phyloP scores from a whole-genome alignment of 306 rosid genomes.

The Geum urbanum region DNA sequence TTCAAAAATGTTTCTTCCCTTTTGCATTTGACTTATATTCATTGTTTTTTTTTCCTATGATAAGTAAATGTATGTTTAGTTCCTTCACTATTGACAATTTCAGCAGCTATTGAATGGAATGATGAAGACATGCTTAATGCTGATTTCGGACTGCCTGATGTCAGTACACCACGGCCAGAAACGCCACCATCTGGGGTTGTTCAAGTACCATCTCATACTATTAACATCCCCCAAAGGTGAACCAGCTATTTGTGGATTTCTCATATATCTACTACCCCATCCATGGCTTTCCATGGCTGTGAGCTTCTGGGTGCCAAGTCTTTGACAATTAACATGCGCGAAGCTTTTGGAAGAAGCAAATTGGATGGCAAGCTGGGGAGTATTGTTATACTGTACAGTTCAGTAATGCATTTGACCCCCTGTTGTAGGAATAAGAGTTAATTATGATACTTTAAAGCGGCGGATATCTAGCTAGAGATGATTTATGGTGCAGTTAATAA shows the following conservation, averaged over 20 bases:
- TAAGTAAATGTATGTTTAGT: slow-evolving; percentile 12
- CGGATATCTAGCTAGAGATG: slow-evolving; percentile 29
- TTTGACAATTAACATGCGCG: slow-evolving; percentile 19
- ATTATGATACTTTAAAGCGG: slow-evolving; percentile 19
- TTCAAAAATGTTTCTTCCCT: slow-evolving; percentile 23
- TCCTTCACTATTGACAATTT: slow-evolving; percentile 40
- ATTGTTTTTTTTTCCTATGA: neutral
- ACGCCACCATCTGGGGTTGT: slow-evolving; percentile 43
- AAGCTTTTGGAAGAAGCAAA: slow-evolving; percentile 29
- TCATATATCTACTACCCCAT: slow-evolving; percentile 30
- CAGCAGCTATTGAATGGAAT: slow-evolving; percentile 78
- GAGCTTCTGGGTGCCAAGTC: slow-evolving; percentile 30
- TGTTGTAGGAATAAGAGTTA: slow-evolving; percentile 34
- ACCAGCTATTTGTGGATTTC: slow-evolving; percentile 18
- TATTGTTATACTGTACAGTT: slow-evolving; percentile 44
- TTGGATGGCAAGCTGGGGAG: slow-evolving; percentile 33
- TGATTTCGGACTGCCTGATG: slow-evolving; percentile 56
- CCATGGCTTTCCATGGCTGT: slow-evolving; percentile 17
- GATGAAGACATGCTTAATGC: slow-evolving; percentile 62
- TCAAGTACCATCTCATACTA: slow-evolving; percentile 44
- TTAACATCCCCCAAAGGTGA: slow-evolving; percentile 50
- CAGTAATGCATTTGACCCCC: slow-evolving; percentile 32
- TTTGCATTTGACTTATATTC: neutral
- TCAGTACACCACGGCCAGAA: slow-evolving; percentile 38
- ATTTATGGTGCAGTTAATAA: slow-evolving; percentile 28